phyloP scores from a whole-genome alignment of 768 basidiomycete genomes.

The Austroboletus eburneus region DNA sequence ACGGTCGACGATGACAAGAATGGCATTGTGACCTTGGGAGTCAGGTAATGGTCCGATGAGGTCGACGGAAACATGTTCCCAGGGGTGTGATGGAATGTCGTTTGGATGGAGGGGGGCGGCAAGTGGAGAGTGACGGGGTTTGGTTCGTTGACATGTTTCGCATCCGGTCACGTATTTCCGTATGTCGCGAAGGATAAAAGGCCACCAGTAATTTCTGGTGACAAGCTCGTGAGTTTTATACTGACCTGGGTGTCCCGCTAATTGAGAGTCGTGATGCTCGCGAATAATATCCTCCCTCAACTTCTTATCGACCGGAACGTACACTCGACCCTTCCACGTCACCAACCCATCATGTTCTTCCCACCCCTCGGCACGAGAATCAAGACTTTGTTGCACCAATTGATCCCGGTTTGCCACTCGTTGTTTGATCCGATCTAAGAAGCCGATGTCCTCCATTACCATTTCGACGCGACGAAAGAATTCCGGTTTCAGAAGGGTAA shows the following conservation, averaged over 20 bases:
- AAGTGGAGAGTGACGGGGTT: slow-evolving; percentile 9
- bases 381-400: neutral
- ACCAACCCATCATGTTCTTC: neutral
- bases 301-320: slow-evolving; percentile 17
- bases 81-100: neutral
- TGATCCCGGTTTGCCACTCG: neutral
- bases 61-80: slow-evolving; percentile 9
- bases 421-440: neutral
- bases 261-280: slow-evolving; percentile 21
- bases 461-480: neutral
- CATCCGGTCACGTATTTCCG: slow-evolving; percentile 24
- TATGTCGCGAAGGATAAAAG: slow-evolving; percentile 15
- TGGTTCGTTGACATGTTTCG: slow-evolving; percentile 24
- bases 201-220: slow-evolving; percentile 28
- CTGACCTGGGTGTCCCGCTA: slow-evolving; percentile 28
- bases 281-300: slow-evolving; percentile 12
- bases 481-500: slow-evolving; percentile 12
- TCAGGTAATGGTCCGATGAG: slow-evolving; percentile 10
- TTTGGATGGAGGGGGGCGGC: slow-evolving; percentile 15
- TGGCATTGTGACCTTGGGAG: slow-evolving; percentile 8
- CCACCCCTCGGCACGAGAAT: neutral
- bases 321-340: slow-evolving; percentile 11
- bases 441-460: neutral
- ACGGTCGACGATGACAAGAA: slow-evolving; percentile 8
- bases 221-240: slow-evolving; percentile 23